phyloP scores from a whole-genome alignment of 2,329 filamentous ascomycete species.

The Colletotrichum noveboracense region DNA sequence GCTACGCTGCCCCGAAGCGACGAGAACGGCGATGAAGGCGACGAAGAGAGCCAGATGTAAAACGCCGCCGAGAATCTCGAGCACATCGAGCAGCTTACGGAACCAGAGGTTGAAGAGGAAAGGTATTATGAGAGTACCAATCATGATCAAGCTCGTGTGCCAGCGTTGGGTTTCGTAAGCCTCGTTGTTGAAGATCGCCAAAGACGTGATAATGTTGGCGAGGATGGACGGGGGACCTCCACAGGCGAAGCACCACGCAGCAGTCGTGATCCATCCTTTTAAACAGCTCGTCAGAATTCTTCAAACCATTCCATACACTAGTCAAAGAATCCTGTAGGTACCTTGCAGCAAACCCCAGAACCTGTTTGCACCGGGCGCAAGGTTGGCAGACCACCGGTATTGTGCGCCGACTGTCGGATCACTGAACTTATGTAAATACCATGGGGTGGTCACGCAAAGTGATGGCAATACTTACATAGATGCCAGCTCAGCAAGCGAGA shows the following conservation, averaged over 20 bases:
- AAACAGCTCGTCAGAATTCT: not conserved
- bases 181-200: not conserved
- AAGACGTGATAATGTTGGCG: not conserved
- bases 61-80: not conserved
- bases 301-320: too few species aligned
- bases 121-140: not conserved
- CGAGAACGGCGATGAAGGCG: not conserved
- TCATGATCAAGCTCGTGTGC: not conserved
- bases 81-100: not conserved
- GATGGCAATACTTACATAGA: not conserved
- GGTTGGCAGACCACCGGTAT: not conserved
- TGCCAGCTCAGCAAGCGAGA: not conserved
- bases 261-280: not conserved
- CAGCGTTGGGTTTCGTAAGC: not conserved
- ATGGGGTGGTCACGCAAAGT: not conserved
- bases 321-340: not conserved
- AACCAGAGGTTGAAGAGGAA: not conserved
- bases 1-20: not conserved
- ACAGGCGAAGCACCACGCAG: not conserved
- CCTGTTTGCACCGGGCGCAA: accelerated
- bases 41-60: not conserved
- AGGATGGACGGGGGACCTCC: not conserved
- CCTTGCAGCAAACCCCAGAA: not conserved
- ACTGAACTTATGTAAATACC: not conserved
- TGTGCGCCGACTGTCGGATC: not conserved